These are phyloP conservation scores for Russula lepida DNA, from an alignment of 768 basidiomycete genomes.

Conservation along the genomic window DNA sequence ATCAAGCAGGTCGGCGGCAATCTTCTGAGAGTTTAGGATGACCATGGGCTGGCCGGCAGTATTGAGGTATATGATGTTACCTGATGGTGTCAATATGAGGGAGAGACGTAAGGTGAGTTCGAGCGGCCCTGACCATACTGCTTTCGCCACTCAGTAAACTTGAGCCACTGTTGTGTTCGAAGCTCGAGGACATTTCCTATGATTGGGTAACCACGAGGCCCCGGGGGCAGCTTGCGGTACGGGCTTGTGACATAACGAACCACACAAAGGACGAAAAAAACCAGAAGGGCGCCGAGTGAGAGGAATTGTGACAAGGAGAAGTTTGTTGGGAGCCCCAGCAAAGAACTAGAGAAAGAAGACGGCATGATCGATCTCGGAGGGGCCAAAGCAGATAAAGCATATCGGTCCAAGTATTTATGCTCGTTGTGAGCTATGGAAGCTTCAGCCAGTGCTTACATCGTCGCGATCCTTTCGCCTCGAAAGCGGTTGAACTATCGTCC, in stretches of 20 bases:
- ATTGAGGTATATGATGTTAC: conserved; percentile 21
- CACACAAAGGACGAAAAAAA: neutral
- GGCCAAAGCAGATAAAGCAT: neutral
- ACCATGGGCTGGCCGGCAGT: conserved; percentile 22
- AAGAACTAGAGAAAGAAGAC: neutral
- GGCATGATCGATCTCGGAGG: neutral
- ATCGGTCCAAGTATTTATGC: neutral
- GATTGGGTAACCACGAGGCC: conserved; percentile 15
- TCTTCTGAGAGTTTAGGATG: conserved; percentile 26
- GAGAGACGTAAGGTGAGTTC: neutral
- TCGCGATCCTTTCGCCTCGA: neutral
- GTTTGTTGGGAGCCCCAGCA: neutral
- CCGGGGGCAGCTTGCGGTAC: conserved; percentile 13
- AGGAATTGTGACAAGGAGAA: neutral
- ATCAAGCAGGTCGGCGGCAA: conserved; percentile 28
- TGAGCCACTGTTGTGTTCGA: conserved; percentile 15
- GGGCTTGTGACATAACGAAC: conserved; percentile 11
- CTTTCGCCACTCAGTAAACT: conserved; percentile 17
- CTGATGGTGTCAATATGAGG: neutral
- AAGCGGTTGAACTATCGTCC: neutral
- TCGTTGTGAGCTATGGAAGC: neutral
- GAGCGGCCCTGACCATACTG: conserved; percentile 3
- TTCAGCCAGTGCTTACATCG: neutral
- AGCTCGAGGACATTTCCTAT: conserved; percentile 17
- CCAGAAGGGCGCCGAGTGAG: conserved; percentile 11